A percentile compares a stretch with the other conserved stretches of the same genome.
Conservation (phyloP, 208 protist genomes). For the Leishmania arabica region DNA sequence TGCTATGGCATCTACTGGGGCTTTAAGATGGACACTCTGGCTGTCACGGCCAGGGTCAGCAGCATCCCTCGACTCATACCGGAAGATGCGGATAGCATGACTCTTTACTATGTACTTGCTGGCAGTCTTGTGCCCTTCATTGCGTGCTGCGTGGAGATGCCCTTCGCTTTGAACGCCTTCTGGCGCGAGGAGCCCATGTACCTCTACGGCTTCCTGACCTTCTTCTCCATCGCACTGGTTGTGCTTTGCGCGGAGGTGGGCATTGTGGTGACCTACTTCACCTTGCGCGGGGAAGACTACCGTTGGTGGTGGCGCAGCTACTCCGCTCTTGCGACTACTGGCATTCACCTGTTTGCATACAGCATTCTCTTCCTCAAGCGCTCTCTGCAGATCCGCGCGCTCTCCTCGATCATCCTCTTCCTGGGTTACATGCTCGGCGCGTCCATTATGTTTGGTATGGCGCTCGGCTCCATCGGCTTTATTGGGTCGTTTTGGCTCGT, state of each 20-base stretch:
- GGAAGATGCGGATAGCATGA: constrained; percentile 32
- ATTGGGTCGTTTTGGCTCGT: constrained; percentile 75
- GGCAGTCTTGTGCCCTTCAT: constrained; percentile 95
- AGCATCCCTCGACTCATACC: constrained; percentile 96
- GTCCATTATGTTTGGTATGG: constrained; percentile 56
- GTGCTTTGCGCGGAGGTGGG: constrained; percentile 95
- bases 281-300: constrained; percentile 95
- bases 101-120: constrained; percentile 41
- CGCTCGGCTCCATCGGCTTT: constrained; percentile 80
- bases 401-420: constrained; percentile 68
- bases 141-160: constrained; percentile 97
- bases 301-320: constrained; percentile 98
- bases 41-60: constrained; percentile 85
- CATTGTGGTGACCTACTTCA: constrained; percentile 97
- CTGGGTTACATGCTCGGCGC: constrained; percentile 75
- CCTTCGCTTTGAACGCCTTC: constrained; percentile 95
- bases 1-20: constrained; percentile 92
- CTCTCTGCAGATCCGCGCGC: constrained; percentile 65
- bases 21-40: constrained; percentile 69
- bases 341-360: constrained; percentile 95
- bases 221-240: constrained; percentile 94
- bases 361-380: constrained; percentile 90
- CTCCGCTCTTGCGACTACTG: constrained; percentile 64
- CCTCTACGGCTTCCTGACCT: constrained; percentile 95
- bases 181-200: constrained; percentile 95